Evolutionary conservation across 1,284 basidiomycete species (phyloP).

Genomic region (Agaricales sp.): DNA sequence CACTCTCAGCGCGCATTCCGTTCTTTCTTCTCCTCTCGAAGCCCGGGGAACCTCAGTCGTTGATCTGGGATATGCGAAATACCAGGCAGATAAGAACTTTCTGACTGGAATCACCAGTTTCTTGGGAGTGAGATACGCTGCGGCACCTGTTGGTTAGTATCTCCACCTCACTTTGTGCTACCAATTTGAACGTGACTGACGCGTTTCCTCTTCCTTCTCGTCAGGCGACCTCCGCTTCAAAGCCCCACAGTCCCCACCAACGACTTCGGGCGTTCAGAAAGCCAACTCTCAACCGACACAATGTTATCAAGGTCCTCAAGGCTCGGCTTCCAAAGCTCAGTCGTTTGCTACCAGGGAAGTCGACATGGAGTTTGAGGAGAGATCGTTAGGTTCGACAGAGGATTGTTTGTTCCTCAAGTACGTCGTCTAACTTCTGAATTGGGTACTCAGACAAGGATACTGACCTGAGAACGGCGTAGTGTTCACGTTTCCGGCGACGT

Average conservation of each 20-base stretch:
- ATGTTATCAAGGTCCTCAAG: conserved; percentile 12
- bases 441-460: background rate
- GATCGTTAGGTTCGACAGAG: conserved; percentile 11
- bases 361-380: background rate
- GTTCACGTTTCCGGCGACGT: conserved; percentile 17
- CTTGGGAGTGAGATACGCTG: conserved; percentile 8
- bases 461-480: conserved; percentile 10
- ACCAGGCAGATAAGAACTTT: conserved; percentile 4
- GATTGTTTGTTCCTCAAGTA: conserved; percentile 24
- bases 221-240: conserved; percentile 18
- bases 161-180: background rate
- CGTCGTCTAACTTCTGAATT: background rate
- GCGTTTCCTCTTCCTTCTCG: background rate
- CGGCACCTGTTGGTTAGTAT: conserved; percentile 3
- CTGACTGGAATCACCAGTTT: conserved; percentile 3
- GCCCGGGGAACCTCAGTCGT: background rate
- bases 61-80: conserved; percentile 8
- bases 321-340: conserved; percentile 3
- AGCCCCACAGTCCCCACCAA: conserved; percentile 15
- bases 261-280: conserved; percentile 12
- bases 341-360: conserved; percentile 9
- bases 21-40: background rate
- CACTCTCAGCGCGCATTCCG: too few species aligned
- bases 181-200: background rate
- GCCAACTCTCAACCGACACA: conserved; percentile 12